These are phyloP conservation scores for Andrographis paniculata DNA, from an alignment of 305 asterid genomes.

Conservation along the genomic window DNA sequence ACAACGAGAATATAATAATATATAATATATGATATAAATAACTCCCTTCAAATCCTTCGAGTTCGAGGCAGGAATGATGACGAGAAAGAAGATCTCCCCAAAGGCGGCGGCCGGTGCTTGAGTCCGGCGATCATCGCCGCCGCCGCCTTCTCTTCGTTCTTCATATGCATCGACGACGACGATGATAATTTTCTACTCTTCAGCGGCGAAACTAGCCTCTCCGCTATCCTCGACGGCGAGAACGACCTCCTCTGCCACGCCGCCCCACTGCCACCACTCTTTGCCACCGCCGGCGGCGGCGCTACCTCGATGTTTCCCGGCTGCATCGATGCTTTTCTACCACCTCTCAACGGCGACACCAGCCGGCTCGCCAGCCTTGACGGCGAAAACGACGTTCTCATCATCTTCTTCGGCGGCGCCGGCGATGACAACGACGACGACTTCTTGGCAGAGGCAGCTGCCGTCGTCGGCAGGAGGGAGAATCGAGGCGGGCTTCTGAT, in stretches of 20 bases:
- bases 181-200: slow-evolving; percentile 23
- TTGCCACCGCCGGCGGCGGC: background rate
- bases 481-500: slow-evolving; percentile 36
- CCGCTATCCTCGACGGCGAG: slow-evolving; percentile 18
- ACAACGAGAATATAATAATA: too few relatives aligned
- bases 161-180: slow-evolving; percentile 32
- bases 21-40: too few relatives aligned
- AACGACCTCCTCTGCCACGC: slow-evolving; percentile 15
- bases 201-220: slow-evolving; percentile 14
- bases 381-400: slow-evolving; percentile 24
- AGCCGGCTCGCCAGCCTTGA: slow-evolving; percentile 21
- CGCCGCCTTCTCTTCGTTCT: slow-evolving; percentile 26
- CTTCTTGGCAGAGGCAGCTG: slow-evolving; percentile 26
- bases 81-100: too few relatives aligned
- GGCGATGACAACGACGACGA: slow-evolving; percentile 23
- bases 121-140: slow-evolving; percentile 45
- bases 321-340: slow-evolving; percentile 10
- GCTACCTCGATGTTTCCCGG: background rate
- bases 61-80: too few relatives aligned
- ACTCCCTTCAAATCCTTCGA: slow-evolving; percentile 33
- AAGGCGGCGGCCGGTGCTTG: too few relatives aligned
- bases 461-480: slow-evolving; percentile 30
- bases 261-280: slow-evolving; percentile 8
- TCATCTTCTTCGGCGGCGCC: slow-evolving; percentile 13
- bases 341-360: slow-evolving; percentile 17